These are phyloP conservation scores for Cairneyella variabilis DNA, from an alignment of 495 filamentous ascomycete species.

Conservation along the genomic window DNA sequence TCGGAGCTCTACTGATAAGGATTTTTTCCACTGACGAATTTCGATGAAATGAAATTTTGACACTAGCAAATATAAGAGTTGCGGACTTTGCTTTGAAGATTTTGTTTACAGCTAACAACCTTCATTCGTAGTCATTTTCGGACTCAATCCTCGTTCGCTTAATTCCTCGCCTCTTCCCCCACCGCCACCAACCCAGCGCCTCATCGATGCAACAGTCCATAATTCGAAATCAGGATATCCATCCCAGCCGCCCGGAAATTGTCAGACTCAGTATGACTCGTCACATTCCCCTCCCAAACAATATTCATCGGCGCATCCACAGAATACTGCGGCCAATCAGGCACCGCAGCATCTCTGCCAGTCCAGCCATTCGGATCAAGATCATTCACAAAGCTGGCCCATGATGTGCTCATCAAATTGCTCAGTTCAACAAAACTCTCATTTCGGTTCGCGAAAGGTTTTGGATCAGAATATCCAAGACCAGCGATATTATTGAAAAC, in stretches of 20 bases:
- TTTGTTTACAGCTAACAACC: too few relatives aligned
- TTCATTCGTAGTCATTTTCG: too few relatives aligned
- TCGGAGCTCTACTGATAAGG: too few relatives aligned
- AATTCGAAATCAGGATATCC: not conserved
- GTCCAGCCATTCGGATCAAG: constrained; percentile 35
- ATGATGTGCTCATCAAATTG: constrained; percentile 35
- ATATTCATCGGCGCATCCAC: constrained; percentile 33
- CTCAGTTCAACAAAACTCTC: constrained; percentile 29
- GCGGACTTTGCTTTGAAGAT: too few relatives aligned
- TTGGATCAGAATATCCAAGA: constrained; percentile 9
- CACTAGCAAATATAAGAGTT: too few relatives aligned
- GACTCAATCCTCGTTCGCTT: too few relatives aligned
- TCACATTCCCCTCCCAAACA: constrained; percentile 46
- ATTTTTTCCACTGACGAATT: too few relatives aligned
- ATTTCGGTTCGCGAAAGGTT: constrained; percentile 19
- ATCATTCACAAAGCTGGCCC: constrained; percentile 40
- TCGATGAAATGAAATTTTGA: too few relatives aligned
- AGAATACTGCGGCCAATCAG: constrained; percentile 3
- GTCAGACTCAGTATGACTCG: constrained; percentile 38
- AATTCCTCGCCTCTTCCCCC: too few relatives aligned
- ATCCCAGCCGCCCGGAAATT: not conserved
- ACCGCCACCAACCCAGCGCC: too few relatives aligned
- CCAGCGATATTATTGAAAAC: constrained; percentile 8
- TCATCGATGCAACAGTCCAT: not conserved
- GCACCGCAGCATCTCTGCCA: constrained; percentile 15